Percentiles rank a stretch among this genome's conserved stretches.
These are phyloP conservation scores for Lactifluus pinguis DNA, from an alignment of 768 basidiomycete species.

Conservation along the genomic window DNA sequence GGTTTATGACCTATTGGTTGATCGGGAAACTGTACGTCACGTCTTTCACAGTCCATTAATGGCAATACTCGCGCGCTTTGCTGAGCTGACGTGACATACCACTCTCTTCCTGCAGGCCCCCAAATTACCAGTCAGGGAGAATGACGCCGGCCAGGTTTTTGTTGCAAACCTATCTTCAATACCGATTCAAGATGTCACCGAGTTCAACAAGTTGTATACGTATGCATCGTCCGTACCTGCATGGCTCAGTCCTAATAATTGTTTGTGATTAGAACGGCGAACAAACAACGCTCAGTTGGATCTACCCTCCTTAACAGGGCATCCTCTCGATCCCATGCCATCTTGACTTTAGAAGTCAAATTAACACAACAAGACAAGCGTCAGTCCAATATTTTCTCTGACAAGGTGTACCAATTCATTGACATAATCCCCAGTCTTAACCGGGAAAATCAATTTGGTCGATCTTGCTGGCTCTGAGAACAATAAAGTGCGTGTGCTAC, in stretches of 20 bases:
- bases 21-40: slow-evolving; percentile 50
- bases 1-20: slow-evolving; percentile 76
- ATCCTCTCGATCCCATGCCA: slow-evolving; percentile 84
- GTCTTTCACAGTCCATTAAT: neutral
- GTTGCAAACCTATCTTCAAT: slow-evolving; percentile 41
- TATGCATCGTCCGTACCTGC: slow-evolving; percentile 23
- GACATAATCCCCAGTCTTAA: slow-evolving; percentile 32
- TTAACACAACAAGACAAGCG: slow-evolving; percentile 46
- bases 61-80: neutral
- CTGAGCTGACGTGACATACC: neutral
- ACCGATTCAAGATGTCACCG: slow-evolving; percentile 33
- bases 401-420: neutral
- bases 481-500: slow-evolving; percentile 50
- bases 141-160: slow-evolving; percentile 42
- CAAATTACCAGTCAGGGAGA: slow-evolving; percentile 49
- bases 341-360: slow-evolving; percentile 64
- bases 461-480: slow-evolving; percentile 91
- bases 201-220: slow-evolving; percentile 42
- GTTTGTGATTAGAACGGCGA: slow-evolving; percentile 44
- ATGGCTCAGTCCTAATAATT: neutral
- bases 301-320: slow-evolving; percentile 76
- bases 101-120: slow-evolving; percentile 29
- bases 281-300: slow-evolving; percentile 74
- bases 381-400: slow-evolving; percentile 25
- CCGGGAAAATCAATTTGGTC: slow-evolving; percentile 77